Evolutionary conservation across 768 basidiomycete species (phyloP), one percentile per base, ranked within the genome.

Genomic region (Sarcodon sp.): DNA sequence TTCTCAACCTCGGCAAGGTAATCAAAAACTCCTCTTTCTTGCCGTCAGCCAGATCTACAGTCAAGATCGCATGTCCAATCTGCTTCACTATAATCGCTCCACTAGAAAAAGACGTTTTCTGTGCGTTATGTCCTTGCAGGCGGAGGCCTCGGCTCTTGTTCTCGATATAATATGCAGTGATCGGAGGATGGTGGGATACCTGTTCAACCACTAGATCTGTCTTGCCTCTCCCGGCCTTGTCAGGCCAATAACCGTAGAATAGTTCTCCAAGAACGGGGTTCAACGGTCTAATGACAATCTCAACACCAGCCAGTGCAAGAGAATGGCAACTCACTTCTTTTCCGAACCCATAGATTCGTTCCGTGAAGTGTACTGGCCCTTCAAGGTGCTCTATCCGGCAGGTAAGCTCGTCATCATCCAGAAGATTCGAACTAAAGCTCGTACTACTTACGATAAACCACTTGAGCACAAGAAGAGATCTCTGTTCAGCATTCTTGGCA

Each of bases 271-370:
- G 83, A 8, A 89, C 91, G 33, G 94, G 94, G 60, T 99, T 99
- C 48, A 99, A 72, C 12, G 94, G 94, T 57, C 90, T 93, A 36
- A 13, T 55, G 13, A 18, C 27, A 47, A 45, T 39, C 51, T 47
- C 21, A 27, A 27, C 21, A 27, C 21, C 21, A 27, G 21, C 21
- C 2, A 21, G 44, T 32, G 37, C 31, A 8, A 31, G 18, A 13
- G 18, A 46, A 10, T 47, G 48, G 33, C 15, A 34, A 68, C 79
- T 44, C 53, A 88, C 87, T 98, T 98, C 73, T 98, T 98, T 76
- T 98, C 93, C 1, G 87, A 90, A 11, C 94, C 94, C 79, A 91
- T 84, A 53, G 83, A 82, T 67, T 96, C 92, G 57, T 97, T 97
- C 44, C 93, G 72, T 13, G 89, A 89, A 37, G 87, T 97, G 62